These are phyloP conservation scores for Amaranthus tricolor DNA, from an alignment of 179 eudicot species.

Conservation along the genomic window DNA sequence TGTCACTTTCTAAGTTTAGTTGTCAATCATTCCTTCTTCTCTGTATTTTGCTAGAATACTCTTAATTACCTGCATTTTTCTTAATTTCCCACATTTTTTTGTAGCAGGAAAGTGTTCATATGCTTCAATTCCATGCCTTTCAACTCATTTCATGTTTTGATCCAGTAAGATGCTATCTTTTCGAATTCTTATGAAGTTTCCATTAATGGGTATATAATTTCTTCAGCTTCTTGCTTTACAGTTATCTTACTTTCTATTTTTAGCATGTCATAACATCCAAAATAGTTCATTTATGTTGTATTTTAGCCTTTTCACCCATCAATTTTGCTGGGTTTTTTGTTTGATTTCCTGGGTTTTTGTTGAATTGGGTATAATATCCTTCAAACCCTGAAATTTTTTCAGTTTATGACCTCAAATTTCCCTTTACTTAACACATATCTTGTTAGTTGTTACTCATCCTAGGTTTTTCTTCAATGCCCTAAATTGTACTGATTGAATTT, in stretches of 20 bases:
- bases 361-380: conserved; percentile 5
- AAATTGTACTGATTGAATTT: neutral
- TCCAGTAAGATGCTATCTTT: conserved; percentile 26
- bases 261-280: neutral
- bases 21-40: conserved; percentile 21
- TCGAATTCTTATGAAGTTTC: neutral
- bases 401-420: neutral
- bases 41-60: conserved; percentile 7
- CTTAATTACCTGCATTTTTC: neutral
- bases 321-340: neutral
- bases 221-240: neutral
- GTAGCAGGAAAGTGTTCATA: conserved; percentile 7
- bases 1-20: conserved; percentile 22
- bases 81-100: conserved; percentile 17
- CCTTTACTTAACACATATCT: neutral
- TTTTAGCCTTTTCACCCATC: neutral
- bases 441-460: conserved; percentile 1
- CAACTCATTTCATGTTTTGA: conserved; percentile 5
- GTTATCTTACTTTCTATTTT: neutral
- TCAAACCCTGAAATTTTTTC: conserved; percentile 5
- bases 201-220: conserved; percentile 22
- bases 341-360: neutral
- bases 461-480: conserved; percentile 16
- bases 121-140: neutral
- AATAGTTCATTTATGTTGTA: neutral